These are phyloP conservation scores for Apiospora phragmitis DNA, from an alignment of 2,329 filamentous ascomycete species.

Conservation along the genomic window DNA sequence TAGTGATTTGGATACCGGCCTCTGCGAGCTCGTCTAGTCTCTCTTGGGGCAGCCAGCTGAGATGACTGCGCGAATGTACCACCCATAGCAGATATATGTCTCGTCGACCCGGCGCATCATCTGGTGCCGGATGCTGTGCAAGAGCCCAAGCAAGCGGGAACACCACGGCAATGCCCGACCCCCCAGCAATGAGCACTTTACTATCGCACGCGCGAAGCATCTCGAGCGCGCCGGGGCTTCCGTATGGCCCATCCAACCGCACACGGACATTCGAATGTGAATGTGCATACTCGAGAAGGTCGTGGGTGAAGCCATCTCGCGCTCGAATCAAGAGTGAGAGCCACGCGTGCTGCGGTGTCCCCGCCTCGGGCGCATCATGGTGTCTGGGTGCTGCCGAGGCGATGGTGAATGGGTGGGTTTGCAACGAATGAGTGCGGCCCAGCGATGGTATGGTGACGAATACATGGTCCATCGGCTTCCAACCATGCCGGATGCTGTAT, in stretches of 20 bases:
- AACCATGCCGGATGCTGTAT: conserved; percentile 48
- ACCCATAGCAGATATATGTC: conserved; percentile 59
- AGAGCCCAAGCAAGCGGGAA: conserved; percentile 61
- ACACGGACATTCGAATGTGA: conserved; percentile 44
- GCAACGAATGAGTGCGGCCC: conserved; percentile 51
- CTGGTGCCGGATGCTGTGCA: conserved; percentile 23
- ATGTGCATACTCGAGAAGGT: conserved; percentile 53
- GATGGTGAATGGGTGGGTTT: conserved; percentile 69
- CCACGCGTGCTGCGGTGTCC: conserved; percentile 43
- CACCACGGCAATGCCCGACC: conserved; percentile 64
- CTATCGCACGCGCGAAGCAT: conserved; percentile 50
- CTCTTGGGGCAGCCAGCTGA: conserved; percentile 52
- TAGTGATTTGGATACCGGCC: conserved; percentile 51
- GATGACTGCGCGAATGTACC: conserved; percentile 52
- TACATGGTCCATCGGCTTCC: conserved; percentile 63
- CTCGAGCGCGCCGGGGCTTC: conserved; percentile 55
- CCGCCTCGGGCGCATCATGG: background rate
- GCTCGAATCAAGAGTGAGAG: conserved; percentile 61
- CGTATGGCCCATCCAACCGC: conserved; percentile 66
- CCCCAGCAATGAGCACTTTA: conserved; percentile 60
- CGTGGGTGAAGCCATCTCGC: conserved; percentile 59
- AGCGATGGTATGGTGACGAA: conserved; percentile 61
- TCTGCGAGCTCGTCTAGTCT: conserved; percentile 49
- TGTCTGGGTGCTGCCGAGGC: conserved; percentile 54
- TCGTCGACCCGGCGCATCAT: conserved; percentile 20